Evolutionary conservation across 2,329 filamentous ascomycete genomes (phyloP).

Genomic region (Fusarium veterinarium): DNA sequence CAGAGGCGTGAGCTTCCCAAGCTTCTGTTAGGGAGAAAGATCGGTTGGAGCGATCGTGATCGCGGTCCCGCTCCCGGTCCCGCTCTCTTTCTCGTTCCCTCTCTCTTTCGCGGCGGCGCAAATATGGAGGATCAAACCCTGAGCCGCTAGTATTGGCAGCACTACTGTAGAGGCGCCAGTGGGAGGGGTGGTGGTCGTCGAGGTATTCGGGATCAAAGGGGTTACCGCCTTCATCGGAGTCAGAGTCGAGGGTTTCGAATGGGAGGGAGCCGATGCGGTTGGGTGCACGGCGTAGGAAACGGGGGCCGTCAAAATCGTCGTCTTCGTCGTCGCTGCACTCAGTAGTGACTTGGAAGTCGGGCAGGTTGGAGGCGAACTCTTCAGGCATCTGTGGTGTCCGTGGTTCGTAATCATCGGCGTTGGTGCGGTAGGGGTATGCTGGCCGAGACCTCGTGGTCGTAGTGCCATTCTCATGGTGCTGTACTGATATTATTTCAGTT

Average conservation of each 20-base stretch:
- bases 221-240: slow-evolving; percentile 47
- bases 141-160: slow-evolving; percentile 22
- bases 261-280: slow-evolving; percentile 66
- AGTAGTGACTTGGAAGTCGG: slow-evolving; percentile 66
- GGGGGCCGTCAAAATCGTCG: slow-evolving; percentile 49
- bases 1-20: slow-evolving; percentile 61
- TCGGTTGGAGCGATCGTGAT: slow-evolving; percentile 32
- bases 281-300: slow-evolving; percentile 55
- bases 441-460: slow-evolving; percentile 58
- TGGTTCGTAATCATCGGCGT: slow-evolving; percentile 57
- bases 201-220: slow-evolving; percentile 46
- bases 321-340: slow-evolving; percentile 71
- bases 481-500: slow-evolving; percentile 61
- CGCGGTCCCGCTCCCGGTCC: slow-evolving; percentile 24
- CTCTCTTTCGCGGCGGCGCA: slow-evolving; percentile 31
- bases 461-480: slow-evolving; percentile 64
- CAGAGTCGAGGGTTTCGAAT: slow-evolving; percentile 62
- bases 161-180: slow-evolving; percentile 41
- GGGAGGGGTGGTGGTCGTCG: slow-evolving; percentile 41
- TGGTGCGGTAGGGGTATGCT: slow-evolving; percentile 56
- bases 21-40: slow-evolving; percentile 48
- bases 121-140: slow-evolving; percentile 26
- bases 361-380: slow-evolving; percentile 62
- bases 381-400: slow-evolving; percentile 66
- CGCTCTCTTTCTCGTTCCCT: slow-evolving; percentile 33